phyloP scores from a whole-genome alignment of 2,329 filamentous ascomycete genomes.

The Aspergillus vadensis region DNA sequence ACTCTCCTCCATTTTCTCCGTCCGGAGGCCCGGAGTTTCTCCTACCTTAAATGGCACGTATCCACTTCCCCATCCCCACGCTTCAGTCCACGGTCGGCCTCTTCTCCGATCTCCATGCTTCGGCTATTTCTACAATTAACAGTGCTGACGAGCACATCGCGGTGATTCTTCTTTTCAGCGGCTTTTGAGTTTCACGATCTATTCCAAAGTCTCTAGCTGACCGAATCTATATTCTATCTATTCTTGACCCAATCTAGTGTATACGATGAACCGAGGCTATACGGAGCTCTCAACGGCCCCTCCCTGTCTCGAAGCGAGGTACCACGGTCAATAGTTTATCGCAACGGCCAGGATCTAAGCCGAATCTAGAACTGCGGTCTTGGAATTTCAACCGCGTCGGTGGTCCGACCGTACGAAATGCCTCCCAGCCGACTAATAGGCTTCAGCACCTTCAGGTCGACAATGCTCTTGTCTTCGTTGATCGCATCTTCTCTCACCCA shows the following conservation, averaged over 20 bases:
- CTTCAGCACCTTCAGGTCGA: constrained; percentile 75
- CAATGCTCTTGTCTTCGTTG: constrained; percentile 70
- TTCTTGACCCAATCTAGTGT: not conserved
- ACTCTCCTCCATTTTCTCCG: not conserved
- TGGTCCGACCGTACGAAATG: constrained; percentile 76
- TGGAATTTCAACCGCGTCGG: constrained; percentile 71
- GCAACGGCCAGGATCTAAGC: not conserved
- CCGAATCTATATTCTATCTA: not conserved
- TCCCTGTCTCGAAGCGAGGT: not conserved
- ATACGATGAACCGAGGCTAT: not conserved
- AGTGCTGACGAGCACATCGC: not conserved
- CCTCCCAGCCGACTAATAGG: constrained; percentile 81
- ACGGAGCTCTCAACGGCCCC: not conserved
- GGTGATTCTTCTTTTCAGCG: not conserved
- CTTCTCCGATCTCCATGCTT: not conserved
- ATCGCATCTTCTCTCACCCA: constrained; percentile 89
- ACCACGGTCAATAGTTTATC: not conserved
- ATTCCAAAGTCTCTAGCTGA: not conserved
- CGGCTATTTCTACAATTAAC: not conserved
- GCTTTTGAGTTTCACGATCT: not conserved
- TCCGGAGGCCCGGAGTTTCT: not conserved
- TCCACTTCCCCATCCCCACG: constrained; percentile 1
- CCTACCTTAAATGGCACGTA: not conserved
- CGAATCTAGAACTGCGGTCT: constrained; percentile 29
- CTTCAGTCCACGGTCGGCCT: not conserved